Evolutionary conservation across 305 asterid genomes (phyloP), one percentile per base, ranked within the genome.

Genomic region (Ruellia speciosa): DNA sequence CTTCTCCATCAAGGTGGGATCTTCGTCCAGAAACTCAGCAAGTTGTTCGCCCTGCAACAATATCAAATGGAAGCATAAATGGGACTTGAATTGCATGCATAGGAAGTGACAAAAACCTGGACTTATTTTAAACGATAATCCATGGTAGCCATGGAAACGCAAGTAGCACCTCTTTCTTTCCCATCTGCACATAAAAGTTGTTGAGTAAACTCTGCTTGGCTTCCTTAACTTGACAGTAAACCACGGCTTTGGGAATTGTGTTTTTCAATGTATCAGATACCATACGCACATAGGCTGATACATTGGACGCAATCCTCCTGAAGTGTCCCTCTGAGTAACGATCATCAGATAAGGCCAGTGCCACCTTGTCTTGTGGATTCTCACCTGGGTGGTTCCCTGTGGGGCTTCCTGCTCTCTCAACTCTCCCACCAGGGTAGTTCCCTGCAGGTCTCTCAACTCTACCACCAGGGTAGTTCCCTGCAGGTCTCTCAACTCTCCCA

Each of bases 201-300:
- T 75, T 87, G 33, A 90, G 83, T 67, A 87, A 59, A 69, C 75
- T 83, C 54, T 78, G 89, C 56, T 87, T 90, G 70, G 95, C 95
- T 74, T 87, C 96, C 81, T 75, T 84, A 51, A 90, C 98, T 85
- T 90, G 98, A 77, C 96, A 90, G 68, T 75, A 75, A 40, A 90
- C 98, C 62, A 87, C 96, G 12, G 98, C 98, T 72, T 90, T 87
- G 0, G 98, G 98, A 59, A 90, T 81, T 0, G 88, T 73, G 76
- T 73, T 87, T 77, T 71, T 84, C 52, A 85, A 81, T 18, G 84
- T 83, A 8, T 83, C 95, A 2, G 93, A 80, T 31, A 90, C 76
- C 98, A 90, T 87, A 60, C 63, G 58, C 35, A 90, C 59, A 52
- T 90, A 90, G 17, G 98, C 85, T 15, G 87, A 85, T 24, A 90